Base-by-base conservation (phyloP, 257 asterid species). In the Nicotiana tomentosiformis region DNA sequence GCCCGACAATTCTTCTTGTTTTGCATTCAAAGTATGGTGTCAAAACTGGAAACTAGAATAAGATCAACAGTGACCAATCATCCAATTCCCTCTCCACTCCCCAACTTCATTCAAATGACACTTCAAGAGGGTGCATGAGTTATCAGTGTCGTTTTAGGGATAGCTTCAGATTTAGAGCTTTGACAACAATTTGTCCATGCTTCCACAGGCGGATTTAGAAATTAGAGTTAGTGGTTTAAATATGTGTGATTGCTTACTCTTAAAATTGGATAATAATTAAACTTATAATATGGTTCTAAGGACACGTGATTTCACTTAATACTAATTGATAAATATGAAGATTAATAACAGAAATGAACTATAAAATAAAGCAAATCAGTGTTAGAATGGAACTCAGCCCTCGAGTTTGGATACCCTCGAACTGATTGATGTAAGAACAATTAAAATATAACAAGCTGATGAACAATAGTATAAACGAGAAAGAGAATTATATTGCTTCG, bases 1-100 rank as follows among this genome's bases (percentile, higher is more conserved):
- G 39, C 83, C 72, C 67, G 35, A 60, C 76, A 80, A 80, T 66
- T 62, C 57, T 3, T 80, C 15, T 66, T 62, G 56, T 43, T 60
- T 60, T 64, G 51, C 32, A 46, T 15, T 55, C 23, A 35, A 39
- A 30, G 26, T 78, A 5, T 49, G 26, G 20, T 20, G 77, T 64
- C 64, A 5, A 37, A 74, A 76, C 10, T 51, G 80, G 62, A 51
- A 51, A 8, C 3, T 26, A 51, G 26, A 76, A 7, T 51, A 14
- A 80, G 18, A 26, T 17, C 16, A 64, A 20, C 83, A 39, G 77
- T 62, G 51, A 80, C 83, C 30, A 4, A 62, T 61, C 65, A 2
- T 43, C 16, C 58, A 32, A 20, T n/a, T 61, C 77, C 26, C 46
- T 37, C 57, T 53, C 57, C 57, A 1, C 17, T 23, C 20, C 20